Conservation (phyloP, 768 basidiomycete species). For the Tulasnella sp. region DNA sequence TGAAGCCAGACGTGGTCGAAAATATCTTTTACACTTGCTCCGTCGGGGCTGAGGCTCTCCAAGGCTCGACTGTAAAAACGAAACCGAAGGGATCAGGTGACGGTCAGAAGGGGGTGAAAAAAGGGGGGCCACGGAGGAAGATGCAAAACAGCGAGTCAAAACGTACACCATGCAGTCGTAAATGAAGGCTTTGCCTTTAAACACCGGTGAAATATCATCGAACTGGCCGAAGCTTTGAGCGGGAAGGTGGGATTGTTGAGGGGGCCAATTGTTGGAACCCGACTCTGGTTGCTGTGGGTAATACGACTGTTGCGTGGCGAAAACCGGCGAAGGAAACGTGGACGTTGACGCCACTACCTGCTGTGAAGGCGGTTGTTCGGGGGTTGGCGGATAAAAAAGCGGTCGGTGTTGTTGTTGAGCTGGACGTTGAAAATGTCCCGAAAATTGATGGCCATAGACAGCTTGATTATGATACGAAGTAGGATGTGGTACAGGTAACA, state of each 20-base stretch:
- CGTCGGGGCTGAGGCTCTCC: background rate
- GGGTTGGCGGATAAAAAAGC: slow-evolving; percentile 1
- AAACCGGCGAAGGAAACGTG: background rate
- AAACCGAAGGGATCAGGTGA: background rate
- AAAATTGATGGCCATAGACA: slow-evolving; percentile 2
- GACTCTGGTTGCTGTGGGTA: background rate
- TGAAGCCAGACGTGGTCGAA: slow-evolving; percentile 5
- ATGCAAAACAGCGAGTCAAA: background rate
- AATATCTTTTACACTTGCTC: background rate
- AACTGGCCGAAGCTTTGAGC: background rate
- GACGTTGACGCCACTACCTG: background rate
- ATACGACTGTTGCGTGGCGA: background rate
- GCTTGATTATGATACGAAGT: background rate
- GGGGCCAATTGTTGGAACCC: background rate
- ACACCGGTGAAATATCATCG: background rate
- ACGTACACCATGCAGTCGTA: slow-evolving; percentile 8
- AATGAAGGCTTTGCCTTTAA: slow-evolving; percentile 1
- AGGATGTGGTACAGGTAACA: background rate
- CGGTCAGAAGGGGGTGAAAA: background rate
- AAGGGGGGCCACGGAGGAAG: background rate
- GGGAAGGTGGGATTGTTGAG: background rate
- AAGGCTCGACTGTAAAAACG: background rate
- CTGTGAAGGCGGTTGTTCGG: background rate
- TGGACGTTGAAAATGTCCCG: background rate
- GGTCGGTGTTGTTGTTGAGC: background rate